phyloP scores from a whole-genome alignment of 2,329 filamentous ascomycete species.

The Ascochyta pisi region DNA sequence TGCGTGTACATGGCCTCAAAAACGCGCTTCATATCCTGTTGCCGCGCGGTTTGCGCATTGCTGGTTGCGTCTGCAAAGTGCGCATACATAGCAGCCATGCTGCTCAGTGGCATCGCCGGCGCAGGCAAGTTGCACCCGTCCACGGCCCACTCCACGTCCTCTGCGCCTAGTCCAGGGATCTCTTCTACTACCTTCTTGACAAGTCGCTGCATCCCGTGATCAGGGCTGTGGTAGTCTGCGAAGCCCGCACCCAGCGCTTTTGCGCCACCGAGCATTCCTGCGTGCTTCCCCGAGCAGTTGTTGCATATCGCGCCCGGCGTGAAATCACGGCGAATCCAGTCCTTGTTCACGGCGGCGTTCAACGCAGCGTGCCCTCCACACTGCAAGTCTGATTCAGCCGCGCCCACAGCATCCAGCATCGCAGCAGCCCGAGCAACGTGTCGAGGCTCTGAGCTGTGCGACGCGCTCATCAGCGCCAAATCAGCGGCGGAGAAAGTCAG shows the following conservation, averaged over 20 bases:
- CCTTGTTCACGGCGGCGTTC: slow-evolving; percentile 39
- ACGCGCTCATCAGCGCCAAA: not conserved
- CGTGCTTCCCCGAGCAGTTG: slow-evolving; percentile 60
- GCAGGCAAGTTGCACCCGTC: slow-evolving; percentile 4
- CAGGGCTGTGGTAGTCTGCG: not conserved
- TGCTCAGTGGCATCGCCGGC: not conserved
- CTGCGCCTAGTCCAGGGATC: not conserved
- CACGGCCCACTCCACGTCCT: not conserved
- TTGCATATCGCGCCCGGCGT: slow-evolving; percentile 51
- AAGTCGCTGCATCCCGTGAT: no score
- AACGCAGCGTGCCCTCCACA: slow-evolving; percentile 1
- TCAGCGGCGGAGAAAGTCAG: not conserved
- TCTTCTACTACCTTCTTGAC: no score
- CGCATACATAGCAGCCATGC: not conserved
- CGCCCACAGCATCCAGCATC: not conserved
- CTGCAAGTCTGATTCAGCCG: not conserved
- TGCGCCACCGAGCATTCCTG: slow-evolving; percentile 56
- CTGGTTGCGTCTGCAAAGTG: not conserved
- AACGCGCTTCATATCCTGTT: slow-evolving; percentile 47
- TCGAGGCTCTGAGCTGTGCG: not conserved
- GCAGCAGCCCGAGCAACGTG: not conserved
- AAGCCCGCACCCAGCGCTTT: slow-evolving; percentile 42
- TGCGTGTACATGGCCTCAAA: slow-evolving; percentile 53
- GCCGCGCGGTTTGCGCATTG: slow-evolving; percentile 18
- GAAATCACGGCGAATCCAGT: slow-evolving; percentile 52